A percentile compares a stretch with the other conserved stretches of the same genome.
Conservation (phyloP, 768 basidiomycete species). For the Rhizopogon vinicolor region DNA sequence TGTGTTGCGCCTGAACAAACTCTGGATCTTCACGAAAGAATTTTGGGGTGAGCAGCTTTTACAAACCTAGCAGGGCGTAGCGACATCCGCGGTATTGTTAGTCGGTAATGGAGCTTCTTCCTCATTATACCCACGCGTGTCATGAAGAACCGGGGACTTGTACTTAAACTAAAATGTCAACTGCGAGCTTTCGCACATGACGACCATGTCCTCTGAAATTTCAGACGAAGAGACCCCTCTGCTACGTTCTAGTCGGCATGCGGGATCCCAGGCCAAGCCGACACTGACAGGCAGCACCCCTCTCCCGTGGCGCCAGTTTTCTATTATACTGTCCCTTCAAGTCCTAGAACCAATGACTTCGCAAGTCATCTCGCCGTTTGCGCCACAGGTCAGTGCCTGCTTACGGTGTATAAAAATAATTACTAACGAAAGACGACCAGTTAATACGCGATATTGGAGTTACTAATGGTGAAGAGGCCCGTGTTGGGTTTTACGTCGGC, state of each 20-base stretch:
- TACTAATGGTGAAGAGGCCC: conserved; percentile 35
- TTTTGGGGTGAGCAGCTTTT: neutral
- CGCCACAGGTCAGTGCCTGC: conserved; percentile 45
- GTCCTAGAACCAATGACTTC: conserved; percentile 68
- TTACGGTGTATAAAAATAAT: neutral
- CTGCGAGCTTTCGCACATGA: neutral
- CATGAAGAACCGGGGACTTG: neutral
- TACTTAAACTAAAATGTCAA: neutral
- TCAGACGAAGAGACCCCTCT: conserved; percentile 56
- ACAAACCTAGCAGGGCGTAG: neutral
- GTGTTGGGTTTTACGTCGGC: conserved; percentile 39
- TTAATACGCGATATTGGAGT: conserved; percentile 14
- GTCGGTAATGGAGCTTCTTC: neutral
- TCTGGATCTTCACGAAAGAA: neutral
- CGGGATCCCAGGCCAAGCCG: conserved; percentile 17
- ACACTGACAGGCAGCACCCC: conserved; percentile 33
- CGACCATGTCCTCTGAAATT: conserved; percentile 1
- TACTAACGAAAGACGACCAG: neutral
- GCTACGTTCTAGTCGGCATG: conserved; percentile 28
- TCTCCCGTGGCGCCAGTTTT: conserved; percentile 60
- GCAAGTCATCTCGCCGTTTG: conserved; percentile 68
- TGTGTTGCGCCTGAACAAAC: neutral
- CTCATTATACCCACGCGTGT: neutral
- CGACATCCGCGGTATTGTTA: neutral
- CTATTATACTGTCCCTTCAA: conserved; percentile 60